Evolutionary conservation across 2,329 filamentous ascomycete genomes (phyloP).

Genomic region (Chrysoporthe austroafricana): DNA sequence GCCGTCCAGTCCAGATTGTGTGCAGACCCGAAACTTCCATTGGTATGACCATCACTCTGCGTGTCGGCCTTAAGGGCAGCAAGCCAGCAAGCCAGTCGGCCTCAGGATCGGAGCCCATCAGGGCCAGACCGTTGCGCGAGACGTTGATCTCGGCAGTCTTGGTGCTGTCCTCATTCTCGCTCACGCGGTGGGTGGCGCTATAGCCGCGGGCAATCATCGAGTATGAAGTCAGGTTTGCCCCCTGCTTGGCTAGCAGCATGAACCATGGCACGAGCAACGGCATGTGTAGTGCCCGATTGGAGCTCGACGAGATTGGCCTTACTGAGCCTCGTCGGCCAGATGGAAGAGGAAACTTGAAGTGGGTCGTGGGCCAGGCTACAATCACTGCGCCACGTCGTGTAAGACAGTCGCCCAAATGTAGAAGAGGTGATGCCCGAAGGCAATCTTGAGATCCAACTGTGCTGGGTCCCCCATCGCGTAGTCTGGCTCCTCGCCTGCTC

Average conservation of each 20-base stretch:
- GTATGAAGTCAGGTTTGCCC: background rate
- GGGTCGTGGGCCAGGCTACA: too few species aligned
- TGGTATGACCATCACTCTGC: slow-evolving; percentile 5
- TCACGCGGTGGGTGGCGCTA: background rate
- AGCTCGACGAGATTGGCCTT: too few species aligned
- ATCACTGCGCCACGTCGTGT: too few species aligned
- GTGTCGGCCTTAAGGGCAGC: slow-evolving; percentile 2
- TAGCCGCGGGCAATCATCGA: background rate
- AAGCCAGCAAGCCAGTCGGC: slow-evolving; percentile 1
- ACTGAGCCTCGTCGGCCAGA: too few species aligned
- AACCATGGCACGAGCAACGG: too few species aligned
- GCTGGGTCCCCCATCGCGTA: too few species aligned
- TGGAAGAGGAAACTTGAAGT: too few species aligned
- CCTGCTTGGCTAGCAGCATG: background rate
- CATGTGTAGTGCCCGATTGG: too few species aligned
- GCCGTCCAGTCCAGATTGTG: background rate
- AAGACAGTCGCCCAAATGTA: too few species aligned
- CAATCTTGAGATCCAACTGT: too few species aligned
- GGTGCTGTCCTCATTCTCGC: background rate
- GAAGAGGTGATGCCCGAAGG: too few species aligned
- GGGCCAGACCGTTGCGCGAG: background rate
- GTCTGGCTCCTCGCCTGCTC: too few species aligned
- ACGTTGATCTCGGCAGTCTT: slow-evolving; percentile 7
- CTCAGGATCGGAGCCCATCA: slow-evolving; percentile 1
- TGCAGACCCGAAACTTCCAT: background rate